These are phyloP conservation scores for Suillus spraguei DNA, from an alignment of 768 basidiomycete genomes.

Conservation along the genomic window DNA sequence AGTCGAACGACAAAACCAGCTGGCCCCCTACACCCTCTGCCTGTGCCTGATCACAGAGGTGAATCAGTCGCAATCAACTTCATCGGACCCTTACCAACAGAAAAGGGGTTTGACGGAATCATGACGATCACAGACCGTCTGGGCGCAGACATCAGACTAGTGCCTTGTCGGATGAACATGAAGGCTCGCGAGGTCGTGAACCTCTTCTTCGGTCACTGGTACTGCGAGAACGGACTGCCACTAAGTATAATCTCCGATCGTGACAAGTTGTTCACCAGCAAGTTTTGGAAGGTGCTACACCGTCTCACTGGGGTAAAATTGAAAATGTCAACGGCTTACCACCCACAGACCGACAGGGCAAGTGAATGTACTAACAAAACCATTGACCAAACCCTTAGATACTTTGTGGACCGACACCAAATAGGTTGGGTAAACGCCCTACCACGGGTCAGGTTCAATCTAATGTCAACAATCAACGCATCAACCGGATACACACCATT, in stretches of 20 bases:
- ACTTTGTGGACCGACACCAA: constrained; percentile 26
- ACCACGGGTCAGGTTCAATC: constrained; percentile 30
- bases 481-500: constrained; percentile 28
- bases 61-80: constrained; percentile 37
- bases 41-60: constrained; percentile 8
- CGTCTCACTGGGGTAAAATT: constrained; percentile 19
- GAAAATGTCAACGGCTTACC: constrained; percentile 28
- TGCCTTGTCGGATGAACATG: constrained; percentile 17
- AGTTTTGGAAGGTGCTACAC: constrained; percentile 27
- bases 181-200: constrained; percentile 20
- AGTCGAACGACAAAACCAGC: constrained; percentile 20
- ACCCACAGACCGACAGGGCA: constrained; percentile 39
- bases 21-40: constrained; percentile 25
- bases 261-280: constrained; percentile 26
- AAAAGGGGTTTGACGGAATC: constrained; percentile 31
- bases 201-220: constrained; percentile 30
- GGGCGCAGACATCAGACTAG: neutral
- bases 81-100: constrained; percentile 36
- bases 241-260: constrained; percentile 28
- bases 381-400: constrained; percentile 29
- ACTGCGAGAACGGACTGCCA: constrained; percentile 36
- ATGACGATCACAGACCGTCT: constrained; percentile 27
- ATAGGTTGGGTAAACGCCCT: constrained; percentile 33
- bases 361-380: constrained; percentile 39
- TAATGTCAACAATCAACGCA: constrained; percentile 36